phyloP scores from a whole-genome alignment of 140 eudicot species.

The Cichorium intybus region DNA sequence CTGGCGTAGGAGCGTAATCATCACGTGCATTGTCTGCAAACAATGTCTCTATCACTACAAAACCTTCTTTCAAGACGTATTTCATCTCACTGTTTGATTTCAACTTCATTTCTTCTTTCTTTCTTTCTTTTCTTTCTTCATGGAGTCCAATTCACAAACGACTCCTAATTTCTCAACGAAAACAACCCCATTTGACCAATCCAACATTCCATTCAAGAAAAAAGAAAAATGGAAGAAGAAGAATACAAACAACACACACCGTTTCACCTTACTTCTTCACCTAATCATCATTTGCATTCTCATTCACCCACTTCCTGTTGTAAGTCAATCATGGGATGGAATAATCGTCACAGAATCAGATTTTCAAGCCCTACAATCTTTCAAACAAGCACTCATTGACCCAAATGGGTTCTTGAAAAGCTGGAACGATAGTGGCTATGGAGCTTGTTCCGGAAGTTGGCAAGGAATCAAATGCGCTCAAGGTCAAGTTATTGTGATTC shows the following conservation, averaged over 20 bases:
- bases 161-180: constrained; percentile 18
- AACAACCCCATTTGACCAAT: constrained; percentile 20
- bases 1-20: constrained; percentile 1
- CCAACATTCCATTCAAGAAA: constrained; percentile 5
- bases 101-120: constrained; percentile 4
- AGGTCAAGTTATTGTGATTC: constrained; percentile 90
- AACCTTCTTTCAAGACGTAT: constrained; percentile 20
- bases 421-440: constrained; percentile 43
- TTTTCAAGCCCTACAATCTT: constrained; percentile 59
- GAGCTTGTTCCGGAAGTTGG: constrained; percentile 43
- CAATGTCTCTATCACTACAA: constrained; percentile 30
- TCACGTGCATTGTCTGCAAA: constrained; percentile 26
- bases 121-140: not conserved
- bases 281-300: constrained; percentile 8
- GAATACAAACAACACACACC: constrained; percentile 9
- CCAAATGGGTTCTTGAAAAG: constrained; percentile 35
- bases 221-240: constrained; percentile 30
- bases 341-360: constrained; percentile 52
- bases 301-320: constrained; percentile 11
- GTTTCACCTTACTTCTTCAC: constrained; percentile 25
- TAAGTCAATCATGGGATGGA: constrained; percentile 34
- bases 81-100: constrained; percentile 18
- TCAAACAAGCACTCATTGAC: constrained; percentile 29
- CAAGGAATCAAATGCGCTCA: constrained; percentile 73
- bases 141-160: constrained; percentile 28